These are phyloP conservation scores for Candida chilensis DNA, from an alignment of 805 yeast species.

Conservation along the genomic window DNA sequence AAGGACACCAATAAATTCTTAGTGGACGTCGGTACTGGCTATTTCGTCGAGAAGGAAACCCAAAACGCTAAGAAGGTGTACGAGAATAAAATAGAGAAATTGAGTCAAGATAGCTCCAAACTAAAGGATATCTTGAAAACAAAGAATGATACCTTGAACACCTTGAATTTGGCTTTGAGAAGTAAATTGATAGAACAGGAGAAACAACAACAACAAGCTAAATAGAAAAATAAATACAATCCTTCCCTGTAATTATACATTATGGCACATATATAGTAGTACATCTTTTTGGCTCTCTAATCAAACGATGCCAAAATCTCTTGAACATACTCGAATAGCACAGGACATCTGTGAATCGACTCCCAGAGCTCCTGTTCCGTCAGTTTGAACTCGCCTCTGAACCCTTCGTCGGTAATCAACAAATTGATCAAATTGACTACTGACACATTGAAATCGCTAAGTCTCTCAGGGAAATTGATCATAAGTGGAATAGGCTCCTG, in stretches of 20 bases:
- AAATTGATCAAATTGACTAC: neutral
- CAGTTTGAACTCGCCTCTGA: neutral
- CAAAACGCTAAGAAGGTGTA: constrained; percentile 65
- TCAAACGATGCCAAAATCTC: too few species aligned
- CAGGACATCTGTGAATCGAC: neutral
- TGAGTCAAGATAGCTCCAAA: constrained; percentile 65
- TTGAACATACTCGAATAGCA: neutral
- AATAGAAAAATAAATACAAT: too few species aligned
- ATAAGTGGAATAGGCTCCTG: neutral
- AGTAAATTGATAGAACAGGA: constrained; percentile 40
- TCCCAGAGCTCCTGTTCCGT: neutral
- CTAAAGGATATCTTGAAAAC: constrained; percentile 68
- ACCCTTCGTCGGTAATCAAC: neutral
- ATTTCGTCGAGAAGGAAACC: constrained; percentile 74
- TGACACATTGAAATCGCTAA: neutral
- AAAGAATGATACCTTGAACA: constrained; percentile 56
- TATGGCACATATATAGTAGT: too few species aligned
- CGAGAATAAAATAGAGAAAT: constrained; percentile 60
- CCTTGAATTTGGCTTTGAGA: constrained; percentile 50
- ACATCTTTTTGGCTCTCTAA: too few species aligned
- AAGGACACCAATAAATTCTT: constrained; percentile 58
- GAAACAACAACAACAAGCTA: too few species aligned
- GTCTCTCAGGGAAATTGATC: neutral
- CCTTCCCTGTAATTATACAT: too few species aligned
- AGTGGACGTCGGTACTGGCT: constrained; percentile 96